Base-by-base conservation (phyloP, 2,329 filamentous ascomycete species). In the Penicillium sp. region DNA sequence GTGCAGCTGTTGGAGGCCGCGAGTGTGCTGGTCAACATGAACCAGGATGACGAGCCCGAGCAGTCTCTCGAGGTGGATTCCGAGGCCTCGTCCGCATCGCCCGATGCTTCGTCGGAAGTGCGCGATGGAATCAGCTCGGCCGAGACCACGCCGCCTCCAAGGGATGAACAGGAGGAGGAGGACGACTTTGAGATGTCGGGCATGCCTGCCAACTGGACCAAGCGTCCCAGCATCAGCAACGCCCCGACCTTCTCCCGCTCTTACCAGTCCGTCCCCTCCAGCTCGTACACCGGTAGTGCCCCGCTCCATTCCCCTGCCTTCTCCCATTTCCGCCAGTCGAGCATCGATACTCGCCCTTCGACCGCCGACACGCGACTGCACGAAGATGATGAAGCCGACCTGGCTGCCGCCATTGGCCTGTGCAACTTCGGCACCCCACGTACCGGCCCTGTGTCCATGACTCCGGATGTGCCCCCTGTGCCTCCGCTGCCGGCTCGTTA, bases 1-100 rank as follows among this genome's bases (percentile, higher is more conserved):
- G 93, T 98, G 37, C 93, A 98, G 68, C 79, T 98, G 45, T 79
- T 98, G 45, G 93, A 98, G 70, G 93, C 93, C 27, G 93, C 93
- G 26, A 94, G 89, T n/a, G 93, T 97, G 36, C 76, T 98, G 51
- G 84, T 97, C 43, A 84, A 83, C 60, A 97, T 98, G 90, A 96
- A 81, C 59, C 64, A 71, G 41, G 76, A 84, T 47, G 76, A 74
- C 33, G 72, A 77, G 27, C 82, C 80, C 25, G 73, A 79, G 31
- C 81, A 80, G 57, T 79, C 83, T 42, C 83, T 80, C 14, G 76
- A 83, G 41, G 81, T 79, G 58, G 77, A 82, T 47, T 94, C 87
- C 67, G 88, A 95, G 60, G 75, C 83, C 37, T 91, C 89, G 23
- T 93, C 87, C 21, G 77, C 78, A 15, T 95, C 90, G 14, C 88